phyloP scores from a whole-genome alignment of 2,329 filamentous ascomycete genomes.

The Cadophora gregata region DNA sequence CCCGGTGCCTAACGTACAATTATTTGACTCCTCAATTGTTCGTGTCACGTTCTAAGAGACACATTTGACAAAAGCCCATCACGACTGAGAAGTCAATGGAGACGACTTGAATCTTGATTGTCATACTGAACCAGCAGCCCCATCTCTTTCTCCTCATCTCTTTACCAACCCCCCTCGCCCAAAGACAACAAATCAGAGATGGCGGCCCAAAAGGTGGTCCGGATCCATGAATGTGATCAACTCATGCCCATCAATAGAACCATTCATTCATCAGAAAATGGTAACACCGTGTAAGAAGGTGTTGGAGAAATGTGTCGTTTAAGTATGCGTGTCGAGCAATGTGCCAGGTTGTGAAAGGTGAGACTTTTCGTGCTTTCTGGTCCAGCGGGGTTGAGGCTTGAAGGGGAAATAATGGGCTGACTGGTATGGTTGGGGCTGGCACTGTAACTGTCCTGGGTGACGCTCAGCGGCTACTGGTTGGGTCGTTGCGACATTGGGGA shows the following conservation, averaged over 20 bases:
- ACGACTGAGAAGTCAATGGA: too few species aligned
- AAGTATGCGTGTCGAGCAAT: neutral
- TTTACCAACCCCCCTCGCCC: too few species aligned
- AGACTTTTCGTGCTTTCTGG: neutral
- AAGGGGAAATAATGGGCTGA: neutral
- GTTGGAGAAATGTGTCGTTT: neutral
- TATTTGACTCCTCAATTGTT: conserved; percentile 52
- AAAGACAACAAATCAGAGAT: neutral
- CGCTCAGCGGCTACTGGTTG: neutral
- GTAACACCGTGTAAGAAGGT: neutral
- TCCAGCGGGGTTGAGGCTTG: neutral
- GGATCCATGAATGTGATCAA: neutral
- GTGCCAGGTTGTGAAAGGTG: neutral
- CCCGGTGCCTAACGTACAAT: conserved; percentile 53
- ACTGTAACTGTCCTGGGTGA: neutral
- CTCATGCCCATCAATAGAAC: neutral
- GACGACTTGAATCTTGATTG: too few species aligned
- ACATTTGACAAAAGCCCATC: too few species aligned
- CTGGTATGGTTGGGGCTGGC: neutral
- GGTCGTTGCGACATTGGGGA: neutral
- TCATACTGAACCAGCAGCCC: too few species aligned
- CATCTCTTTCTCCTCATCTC: neutral
- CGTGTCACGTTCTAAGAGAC: too few species aligned
- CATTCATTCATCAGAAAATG: neutral
- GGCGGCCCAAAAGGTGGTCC: neutral